These are phyloP conservation scores for Pleodorina starrii DNA, from an alignment of 139 green algal genomes.

Conservation along the genomic window DNA sequence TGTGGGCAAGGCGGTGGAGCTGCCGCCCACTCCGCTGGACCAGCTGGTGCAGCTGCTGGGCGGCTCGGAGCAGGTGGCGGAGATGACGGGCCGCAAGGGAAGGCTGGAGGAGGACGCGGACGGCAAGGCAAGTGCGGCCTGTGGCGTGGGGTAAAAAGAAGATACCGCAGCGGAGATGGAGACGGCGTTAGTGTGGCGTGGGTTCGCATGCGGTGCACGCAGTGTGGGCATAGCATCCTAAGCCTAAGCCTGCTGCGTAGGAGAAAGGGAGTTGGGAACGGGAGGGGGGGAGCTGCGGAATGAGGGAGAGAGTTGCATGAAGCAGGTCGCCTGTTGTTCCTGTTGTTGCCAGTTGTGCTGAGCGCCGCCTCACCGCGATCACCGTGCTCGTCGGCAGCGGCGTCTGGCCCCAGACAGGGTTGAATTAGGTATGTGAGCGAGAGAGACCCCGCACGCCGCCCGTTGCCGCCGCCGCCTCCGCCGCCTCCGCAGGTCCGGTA, in stretches of 20 bases:
- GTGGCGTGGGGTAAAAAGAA: too few species aligned
- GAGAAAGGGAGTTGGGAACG: not conserved
- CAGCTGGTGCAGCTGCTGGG: conserved; percentile 75
- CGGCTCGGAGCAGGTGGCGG: conserved; percentile 70
- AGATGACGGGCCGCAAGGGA: conserved; percentile 80
- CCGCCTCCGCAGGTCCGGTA: not conserved
- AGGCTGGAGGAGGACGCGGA: conserved; percentile 59
- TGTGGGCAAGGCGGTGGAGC: conserved; percentile 40
- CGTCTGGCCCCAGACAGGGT: too few species aligned
- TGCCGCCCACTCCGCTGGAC: conserved; percentile 75
- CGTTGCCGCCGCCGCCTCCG: not conserved
- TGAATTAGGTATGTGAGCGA: not conserved
- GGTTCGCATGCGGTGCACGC: too few species aligned
- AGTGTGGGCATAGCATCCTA: not conserved
- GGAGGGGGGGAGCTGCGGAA: not conserved
- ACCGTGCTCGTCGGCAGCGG: too few species aligned
- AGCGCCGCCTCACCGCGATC: too few species aligned
- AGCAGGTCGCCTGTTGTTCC: too few species aligned
- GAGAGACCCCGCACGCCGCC: not conserved
- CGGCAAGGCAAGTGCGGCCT: conserved; percentile 51
- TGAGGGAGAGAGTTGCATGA: too few species aligned
- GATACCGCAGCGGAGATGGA: too few species aligned
- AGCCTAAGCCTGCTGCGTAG: not conserved
- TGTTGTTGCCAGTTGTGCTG: too few species aligned
- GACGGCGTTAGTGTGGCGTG: too few species aligned